Base-by-base conservation (phyloP, 2,329 filamentous ascomycete genomes). In the Claviceps spartinae region DNA sequence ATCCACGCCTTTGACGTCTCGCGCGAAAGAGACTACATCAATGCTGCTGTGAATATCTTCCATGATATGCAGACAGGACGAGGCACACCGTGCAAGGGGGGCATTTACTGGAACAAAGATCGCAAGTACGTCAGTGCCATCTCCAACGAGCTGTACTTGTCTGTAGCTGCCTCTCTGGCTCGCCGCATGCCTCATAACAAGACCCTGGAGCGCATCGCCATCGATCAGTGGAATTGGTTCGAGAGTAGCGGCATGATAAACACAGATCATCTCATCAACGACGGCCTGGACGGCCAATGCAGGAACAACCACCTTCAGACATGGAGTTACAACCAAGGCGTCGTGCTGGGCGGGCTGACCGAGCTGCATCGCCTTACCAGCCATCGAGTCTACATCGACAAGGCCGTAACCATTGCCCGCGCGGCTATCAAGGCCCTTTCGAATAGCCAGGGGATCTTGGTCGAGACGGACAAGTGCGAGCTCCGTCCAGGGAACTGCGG, bases 271-370 rank as follows among this genome's bases (percentile, higher is more conserved):
- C 68, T 78, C 30, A 67, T 80, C 63, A 78, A 79, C 57, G 77
- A 81, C 57, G 77, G 77, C 20, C 66, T 81, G 48, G 61, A 65
- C 53, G 58, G 52, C 14, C 62, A 65, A 2, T 80, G 77, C 65
- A 68, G 68, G 55, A 80, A 78, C 65, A 75, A 80, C 59, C 66
- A 67, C 13, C 64, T 69, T 11, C 70, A 69, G 34, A 73, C 72
- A 0, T 79, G 71, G 69, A 72, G 71, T 0, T 81, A 81, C 65
- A 81, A 81, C 64, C 77, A 81, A 58, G 77, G 78, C 50, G 75
- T 79, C 50, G 67, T 81, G 48, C 71, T 81, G 24, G 74, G 76
- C 11, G 78, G 67, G 0, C 70, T 79, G 1, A 69, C 71, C n/a
- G 77, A 80, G 59, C 69, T 81, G 14, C 67, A 67, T 47, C 62